These are phyloP conservation scores for Diaporthe nobilis DNA, from an alignment of 2,329 filamentous ascomycete genomes.

Conservation along the genomic window DNA sequence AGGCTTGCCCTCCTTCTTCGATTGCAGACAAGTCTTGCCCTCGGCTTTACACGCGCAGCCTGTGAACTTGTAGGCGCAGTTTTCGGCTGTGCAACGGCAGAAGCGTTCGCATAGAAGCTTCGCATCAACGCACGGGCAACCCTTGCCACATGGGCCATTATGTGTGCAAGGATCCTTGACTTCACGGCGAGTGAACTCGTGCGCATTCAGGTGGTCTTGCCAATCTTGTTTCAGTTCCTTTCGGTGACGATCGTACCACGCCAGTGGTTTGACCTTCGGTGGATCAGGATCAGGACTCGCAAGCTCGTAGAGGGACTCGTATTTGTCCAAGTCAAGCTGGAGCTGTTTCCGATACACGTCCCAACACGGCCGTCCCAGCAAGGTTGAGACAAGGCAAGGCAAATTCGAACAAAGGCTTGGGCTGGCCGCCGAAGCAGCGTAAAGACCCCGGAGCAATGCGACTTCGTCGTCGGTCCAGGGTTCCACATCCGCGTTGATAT, in stretches of 20 bases:
- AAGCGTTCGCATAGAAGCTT: slow-evolving; percentile 80
- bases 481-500: slow-evolving; percentile 50
- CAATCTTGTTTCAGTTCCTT: slow-evolving; percentile 69
- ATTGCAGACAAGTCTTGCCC: slow-evolving; percentile 71
- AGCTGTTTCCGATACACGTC: slow-evolving; percentile 63
- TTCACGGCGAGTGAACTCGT: slow-evolving; percentile 69
- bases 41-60: slow-evolving; percentile 74
- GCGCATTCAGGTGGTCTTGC: slow-evolving; percentile 68
- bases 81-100: slow-evolving; percentile 73
- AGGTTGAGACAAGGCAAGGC: slow-evolving; percentile 64
- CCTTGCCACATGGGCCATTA: slow-evolving; percentile 73
- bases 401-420: slow-evolving; percentile 49
- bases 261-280: slow-evolving; percentile 59
- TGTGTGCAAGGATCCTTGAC: slow-evolving; percentile 78
- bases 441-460: slow-evolving; percentile 62
- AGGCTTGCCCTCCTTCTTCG: slow-evolving; percentile 67
- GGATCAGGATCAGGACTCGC: slow-evolving; percentile 46
- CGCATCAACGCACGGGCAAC: slow-evolving; percentile 74
- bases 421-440: slow-evolving; percentile 47
- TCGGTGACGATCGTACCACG: slow-evolving; percentile 70
- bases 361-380: slow-evolving; percentile 66
- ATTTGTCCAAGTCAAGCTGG: slow-evolving; percentile 52
- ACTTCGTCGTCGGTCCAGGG: slow-evolving; percentile 66
- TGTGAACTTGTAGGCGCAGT: slow-evolving; percentile 74
- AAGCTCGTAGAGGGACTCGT: slow-evolving; percentile 46